A percentile compares a stretch with the other conserved stretches of the same genome.
phyloP scores from a whole-genome alignment of 139 green algal species.

The Pseudopediastrum boryanum region DNA sequence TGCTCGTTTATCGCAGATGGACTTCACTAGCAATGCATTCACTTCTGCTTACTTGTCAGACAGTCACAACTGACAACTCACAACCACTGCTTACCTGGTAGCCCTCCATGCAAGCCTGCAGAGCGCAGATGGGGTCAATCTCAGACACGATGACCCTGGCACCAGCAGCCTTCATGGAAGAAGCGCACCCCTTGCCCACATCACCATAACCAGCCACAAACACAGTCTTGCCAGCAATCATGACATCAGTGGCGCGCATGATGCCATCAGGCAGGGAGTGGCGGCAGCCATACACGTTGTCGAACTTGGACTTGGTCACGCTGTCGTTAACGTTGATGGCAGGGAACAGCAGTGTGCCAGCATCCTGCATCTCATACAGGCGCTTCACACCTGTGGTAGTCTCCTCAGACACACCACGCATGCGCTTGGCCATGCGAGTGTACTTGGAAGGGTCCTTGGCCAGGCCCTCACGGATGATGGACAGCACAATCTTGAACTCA shows the following conservation, averaged over 20 bases:
- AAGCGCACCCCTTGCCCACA: conserved; percentile 98
- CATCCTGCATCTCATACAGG: conserved; percentile 98
- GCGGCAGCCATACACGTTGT: conserved; percentile 99
- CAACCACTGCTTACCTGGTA: conserved; percentile 63
- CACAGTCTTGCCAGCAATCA: conserved; percentile 60
- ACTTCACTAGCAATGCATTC: too few relatives aligned
- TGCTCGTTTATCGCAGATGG: too few relatives aligned
- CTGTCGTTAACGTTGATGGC: conserved; percentile 99
- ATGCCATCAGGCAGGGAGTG: conserved; percentile 99
- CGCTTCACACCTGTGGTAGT: conserved; percentile 99
- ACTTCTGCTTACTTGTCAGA: too few relatives aligned
- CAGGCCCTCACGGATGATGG: conserved; percentile 88
- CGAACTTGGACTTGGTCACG: conserved; percentile 99
- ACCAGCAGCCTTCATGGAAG: conserved; percentile 96
- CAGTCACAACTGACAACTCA: background rate
- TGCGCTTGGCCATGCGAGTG: conserved; percentile 59
- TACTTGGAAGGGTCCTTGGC: conserved; percentile 66
- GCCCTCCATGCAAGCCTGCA: conserved; percentile 96
- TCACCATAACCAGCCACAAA: conserved; percentile 97
- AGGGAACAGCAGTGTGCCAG: conserved; percentile 94
- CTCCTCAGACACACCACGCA: conserved; percentile 98
- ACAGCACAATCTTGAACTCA: conserved; percentile 99
- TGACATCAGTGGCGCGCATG: conserved; percentile 99
- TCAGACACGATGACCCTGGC: conserved; percentile 91
- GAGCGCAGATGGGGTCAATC: conserved; percentile 99